Base-by-base conservation (phyloP, 2,329 filamentous ascomycete species). In the Monilinia laxa region DNA sequence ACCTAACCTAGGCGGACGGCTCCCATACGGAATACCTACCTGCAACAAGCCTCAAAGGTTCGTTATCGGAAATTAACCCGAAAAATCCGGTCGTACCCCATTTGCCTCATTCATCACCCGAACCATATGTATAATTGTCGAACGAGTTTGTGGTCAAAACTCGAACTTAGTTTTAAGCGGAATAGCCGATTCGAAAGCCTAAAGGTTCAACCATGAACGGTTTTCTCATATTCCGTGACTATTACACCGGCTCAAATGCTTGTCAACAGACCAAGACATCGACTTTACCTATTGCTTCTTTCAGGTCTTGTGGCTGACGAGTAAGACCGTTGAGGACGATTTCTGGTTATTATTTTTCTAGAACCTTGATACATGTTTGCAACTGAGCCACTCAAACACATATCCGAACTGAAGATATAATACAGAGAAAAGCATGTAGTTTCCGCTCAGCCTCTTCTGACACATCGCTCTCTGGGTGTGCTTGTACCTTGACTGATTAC, bases 31-130 rank as follows among this genome's bases (percentile, higher is more conserved):
- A 35, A 20, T 60, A 35, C 42, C 57, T 60, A 35, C 42, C 57
- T 60, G 45, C 31, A 60, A 60, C 45, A 60, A 31, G 57, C 38
- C 57, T 52, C n/a, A 40, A 28, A 28, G 45, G 28, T 28, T 60
- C 57, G 20, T 51, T 53, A 45, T 52, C 63, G 63, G 55, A 60
- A 65, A 65, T 65, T 53, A 65, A 53, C 23, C 55, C 63, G 63
- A 65, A 35, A 52, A 28, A 60, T 35, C 63, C 63, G 63, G 42
- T 52, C 40, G 18, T 49, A 40, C 7, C 12, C 31, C 31, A 65
- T 52, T 58, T 18, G 23, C 57, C 42, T 51, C 11, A 60, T 28
- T 57, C 16, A 40, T 18, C n/a, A 28, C 38, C 20, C 49, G 57
- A 60, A 49, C 42, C 20, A 35, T 18, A 35, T 18, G 10, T 12